Percentiles rank a stretch among this genome's conserved stretches.
Conservation (phyloP, 1,284 basidiomycete genomes). For the Kalmanozyma brasiliensis region DNA sequence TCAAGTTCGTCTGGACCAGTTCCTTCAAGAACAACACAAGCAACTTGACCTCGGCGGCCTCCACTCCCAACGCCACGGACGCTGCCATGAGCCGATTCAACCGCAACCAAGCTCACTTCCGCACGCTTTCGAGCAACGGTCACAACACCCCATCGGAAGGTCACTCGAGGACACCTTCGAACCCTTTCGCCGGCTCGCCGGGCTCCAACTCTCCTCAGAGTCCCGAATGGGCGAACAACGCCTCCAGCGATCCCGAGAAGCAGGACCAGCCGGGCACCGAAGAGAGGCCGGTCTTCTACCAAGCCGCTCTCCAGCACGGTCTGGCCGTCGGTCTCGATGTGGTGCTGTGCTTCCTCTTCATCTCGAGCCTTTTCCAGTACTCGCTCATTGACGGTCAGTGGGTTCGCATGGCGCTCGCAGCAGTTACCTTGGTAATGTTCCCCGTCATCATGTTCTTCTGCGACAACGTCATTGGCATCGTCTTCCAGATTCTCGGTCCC, state of each 20-base stretch:
- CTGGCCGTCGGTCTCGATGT: conserved; percentile 72
- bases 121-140: conserved; percentile 11
- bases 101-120: conserved; percentile 25
- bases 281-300: conserved; percentile 74
- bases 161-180: conserved; percentile 13
- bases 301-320: conserved; percentile 81
- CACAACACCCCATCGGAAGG: conserved; percentile 10
- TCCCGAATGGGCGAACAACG: not conserved
- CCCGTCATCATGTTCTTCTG: conserved; percentile 75
- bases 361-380: conserved; percentile 77
- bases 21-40: conserved; percentile 26
- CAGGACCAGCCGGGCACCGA: conserved; percentile 6
- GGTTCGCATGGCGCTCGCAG: conserved; percentile 74
- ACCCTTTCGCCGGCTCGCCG: conserved; percentile 17
- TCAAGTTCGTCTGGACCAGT: conserved; percentile 78
- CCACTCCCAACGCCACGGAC: conserved; percentile 3
- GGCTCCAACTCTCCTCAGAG: not conserved
- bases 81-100: conserved; percentile 29
- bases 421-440: conserved; percentile 74
- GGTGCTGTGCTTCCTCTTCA: conserved; percentile 72
- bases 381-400: conserved; percentile 76
- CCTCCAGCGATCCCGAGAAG: conserved; percentile 33
- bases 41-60: conserved; percentile 6
- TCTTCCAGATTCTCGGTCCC: conserved; percentile 67
- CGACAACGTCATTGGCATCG: conserved; percentile 72